Base-by-base conservation (phyloP, 139 green algal genomes). In the Diplosphaera chodatii region DNA sequence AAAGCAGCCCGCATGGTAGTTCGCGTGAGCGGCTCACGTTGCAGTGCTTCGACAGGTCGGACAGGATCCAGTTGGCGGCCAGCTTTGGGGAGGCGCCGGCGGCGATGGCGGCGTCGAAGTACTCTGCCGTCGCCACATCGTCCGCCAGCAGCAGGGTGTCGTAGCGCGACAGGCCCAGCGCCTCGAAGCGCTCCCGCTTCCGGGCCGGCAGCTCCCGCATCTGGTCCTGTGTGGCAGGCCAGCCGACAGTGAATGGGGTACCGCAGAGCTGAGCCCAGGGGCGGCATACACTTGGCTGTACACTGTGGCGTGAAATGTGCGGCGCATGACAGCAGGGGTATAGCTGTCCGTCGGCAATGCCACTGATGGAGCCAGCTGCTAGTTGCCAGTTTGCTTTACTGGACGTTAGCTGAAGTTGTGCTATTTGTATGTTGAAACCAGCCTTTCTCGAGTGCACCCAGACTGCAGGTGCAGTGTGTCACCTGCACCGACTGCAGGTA, bases 51-150 rank as follows among this genome's bases (percentile, higher is more conserved):
- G 89, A 92, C 62, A 98, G 79, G 82, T 98, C 94, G 4, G 92
- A 91, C 80, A 94, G 89, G 29, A 98, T 86, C 93, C 93, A 98
- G 84, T 98, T 98, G 40, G 94, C 89, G 20, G 89, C 91, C 27
- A 79, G 78, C 82, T 97, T 97, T 28, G 89, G 41, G 5, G 84
- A 66, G n/a, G 89, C 86, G 0, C 89, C 89, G 20, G 78, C 83
- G 28, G 62, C 80, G 69, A 95, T 70, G 23, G 85, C 81, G 5
- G 77, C 83, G 62, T 96, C 90, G 79, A 93, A 96, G 74, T 92
- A 94, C 10, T 66, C 48, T 0, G 84, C 84, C 18, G 87, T 84
- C 10, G 77, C 80, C 28, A 81, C 62, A 62, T 98, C 94, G 68
- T 98, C 91, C 23, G 84, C 78, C 32, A 98, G 80, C 22, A 94